Conservation (phyloP, 164 flowering plant species). For the Magnolia kwangsiensis region DNA sequence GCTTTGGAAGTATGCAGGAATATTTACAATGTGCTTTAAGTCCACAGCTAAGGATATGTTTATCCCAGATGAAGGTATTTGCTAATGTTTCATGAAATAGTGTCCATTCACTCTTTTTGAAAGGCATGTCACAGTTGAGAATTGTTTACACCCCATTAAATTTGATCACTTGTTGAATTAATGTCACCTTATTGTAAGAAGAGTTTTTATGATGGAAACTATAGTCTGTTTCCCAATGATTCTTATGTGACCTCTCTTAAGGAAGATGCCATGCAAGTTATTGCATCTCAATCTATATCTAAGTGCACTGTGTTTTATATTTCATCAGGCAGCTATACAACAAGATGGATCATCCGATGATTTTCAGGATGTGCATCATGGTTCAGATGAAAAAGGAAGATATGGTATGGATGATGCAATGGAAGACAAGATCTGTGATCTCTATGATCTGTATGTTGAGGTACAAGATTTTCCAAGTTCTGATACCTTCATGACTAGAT, state of each 20-base stretch:
- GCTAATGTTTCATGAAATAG: background rate
- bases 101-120: background rate
- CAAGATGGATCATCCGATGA: slow-evolving; percentile 63
- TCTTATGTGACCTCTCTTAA: too few relatives aligned
- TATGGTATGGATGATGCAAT: slow-evolving; percentile 56
- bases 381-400: slow-evolving; percentile 55
- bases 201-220: background rate
- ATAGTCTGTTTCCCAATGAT: background rate
- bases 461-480: slow-evolving; percentile 27
- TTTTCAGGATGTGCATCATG: slow-evolving; percentile 42
- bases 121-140: background rate
- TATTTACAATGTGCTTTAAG: background rate
- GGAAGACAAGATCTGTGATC: slow-evolving; percentile 95
- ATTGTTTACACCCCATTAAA: background rate
- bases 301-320: background rate
- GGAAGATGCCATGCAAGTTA: too few relatives aligned
- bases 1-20: background rate
- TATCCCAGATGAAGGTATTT: background rate
- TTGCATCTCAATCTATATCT: background rate
- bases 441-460: slow-evolving; percentile 89
- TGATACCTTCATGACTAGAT: background rate
- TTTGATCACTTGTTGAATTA: background rate
- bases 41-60: background rate
- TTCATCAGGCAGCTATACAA: slow-evolving; percentile 46
- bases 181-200: background rate